A percentile compares a stretch with the other conserved stretches of the same genome.
These are phyloP conservation scores for Brassica nigra DNA, from an alignment of 345 rosid species.

Conservation along the genomic window DNA sequence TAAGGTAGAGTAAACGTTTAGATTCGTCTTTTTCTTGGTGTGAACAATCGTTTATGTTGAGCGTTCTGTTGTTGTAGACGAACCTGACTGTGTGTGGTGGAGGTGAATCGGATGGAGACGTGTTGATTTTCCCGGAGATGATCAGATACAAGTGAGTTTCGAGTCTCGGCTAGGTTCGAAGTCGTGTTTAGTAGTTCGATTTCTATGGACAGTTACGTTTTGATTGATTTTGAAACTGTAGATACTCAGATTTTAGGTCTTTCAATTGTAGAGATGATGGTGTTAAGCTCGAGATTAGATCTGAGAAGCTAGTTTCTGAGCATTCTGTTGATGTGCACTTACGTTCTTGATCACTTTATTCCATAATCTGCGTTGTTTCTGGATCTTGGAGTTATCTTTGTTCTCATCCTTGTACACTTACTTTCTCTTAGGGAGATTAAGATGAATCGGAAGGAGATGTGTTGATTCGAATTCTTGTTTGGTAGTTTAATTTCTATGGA, in stretches of 20 bases:
- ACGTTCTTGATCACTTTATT: not conserved
- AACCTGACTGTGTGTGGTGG: conserved; percentile 69
- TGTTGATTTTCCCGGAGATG: conserved; percentile 92
- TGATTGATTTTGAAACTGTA: not conserved
- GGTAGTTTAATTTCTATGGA: conserved; percentile 7
- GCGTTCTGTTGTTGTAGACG: conserved; percentile 46
- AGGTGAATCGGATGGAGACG: conserved; percentile 78
- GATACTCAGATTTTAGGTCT: not conserved
- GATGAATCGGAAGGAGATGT: conserved; percentile 77
- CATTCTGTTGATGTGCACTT: not conserved
- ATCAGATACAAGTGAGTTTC: conserved; percentile 76
- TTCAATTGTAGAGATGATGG: not conserved
- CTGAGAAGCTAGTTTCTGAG: not conserved
- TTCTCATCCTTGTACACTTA: not conserved
- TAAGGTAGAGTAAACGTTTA: conserved; percentile 46
- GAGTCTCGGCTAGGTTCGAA: not conserved
- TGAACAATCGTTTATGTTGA: conserved; percentile 1
- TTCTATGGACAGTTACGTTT: not conserved
- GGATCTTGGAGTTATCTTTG: not conserved
- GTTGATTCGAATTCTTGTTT: conserved; percentile 37
- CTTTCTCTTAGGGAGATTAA: not conserved
- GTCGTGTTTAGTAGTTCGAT: conserved; percentile 7
- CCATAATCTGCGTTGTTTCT: not conserved
- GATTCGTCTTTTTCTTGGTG: conserved; percentile 7
- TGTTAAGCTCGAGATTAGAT: conserved; percentile 12